Evolutionary conservation across 805 yeast species (phyloP), one percentile per base, ranked within the genome.

Genomic region (Pichia phayaonensis): DNA sequence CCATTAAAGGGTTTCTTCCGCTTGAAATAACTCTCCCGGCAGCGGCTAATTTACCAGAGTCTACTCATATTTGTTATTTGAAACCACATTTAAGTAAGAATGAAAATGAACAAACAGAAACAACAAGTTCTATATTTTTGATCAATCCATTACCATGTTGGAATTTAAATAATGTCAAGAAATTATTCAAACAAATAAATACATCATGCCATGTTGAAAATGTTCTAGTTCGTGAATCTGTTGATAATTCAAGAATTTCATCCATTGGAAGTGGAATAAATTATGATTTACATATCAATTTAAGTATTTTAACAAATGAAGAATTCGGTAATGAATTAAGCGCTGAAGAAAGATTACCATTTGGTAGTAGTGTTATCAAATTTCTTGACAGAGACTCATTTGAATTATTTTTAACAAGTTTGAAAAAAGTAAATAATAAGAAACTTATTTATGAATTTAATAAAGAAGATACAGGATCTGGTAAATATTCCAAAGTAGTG

Each of bases 101-200:
- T 69, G 72, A 70, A 34, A 66, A 70, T 2, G 75, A 75, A 34
- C 50, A 45, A 27, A 40, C 43, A 10, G 65, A 74, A 21, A 66
- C 63, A 20, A 75, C 76, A 47, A 72, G 86, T 47, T 75, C 86
- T 27, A 65, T 90, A n/a, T 90, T 90, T 67, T 63, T 84, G 7
- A 80, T 85, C 51, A 90, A 90, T 62, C 68, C 89, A 40, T 97
- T 97, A 2, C 68, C 83, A 22, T 74, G 76, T 51, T 74, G 89
- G 8, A 72, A 74, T 23, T 60, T 78, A 16, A 72, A 74, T 42
- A 70, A 71, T 36, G 61, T 89, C 45, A 83, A 80, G 60, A 73
- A 71, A 50, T 74, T 81, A 41, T 79, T 89, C 59, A 74, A 75
- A 49, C 68, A 73, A 15, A 72, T 85, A 1, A 80, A 86, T 36